These are phyloP conservation scores for Nannochloris sp. DNA, from an alignment of 139 green algal species.

Conservation along the genomic window DNA sequence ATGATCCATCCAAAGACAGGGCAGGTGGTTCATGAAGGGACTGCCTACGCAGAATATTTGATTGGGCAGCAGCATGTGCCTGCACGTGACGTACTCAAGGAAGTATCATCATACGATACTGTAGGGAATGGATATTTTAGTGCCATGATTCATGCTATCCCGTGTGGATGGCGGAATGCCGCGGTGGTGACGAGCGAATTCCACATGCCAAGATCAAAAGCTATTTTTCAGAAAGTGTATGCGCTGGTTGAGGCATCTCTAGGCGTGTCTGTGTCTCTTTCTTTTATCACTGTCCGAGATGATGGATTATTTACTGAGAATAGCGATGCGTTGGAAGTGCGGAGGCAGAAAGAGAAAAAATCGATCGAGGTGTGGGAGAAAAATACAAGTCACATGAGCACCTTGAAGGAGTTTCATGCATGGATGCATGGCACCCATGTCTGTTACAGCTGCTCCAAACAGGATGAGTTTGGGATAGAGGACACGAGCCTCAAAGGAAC, in stretches of 20 bases:
- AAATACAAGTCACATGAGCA: slow-evolving; percentile 11
- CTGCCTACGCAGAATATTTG: slow-evolving; percentile 54
- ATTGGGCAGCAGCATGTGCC: slow-evolving; percentile 32
- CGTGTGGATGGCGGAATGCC: slow-evolving; percentile 49
- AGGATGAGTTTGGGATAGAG: slow-evolving; percentile 29
- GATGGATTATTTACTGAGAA: slow-evolving; percentile 36
- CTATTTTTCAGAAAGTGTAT: slow-evolving; percentile 58
- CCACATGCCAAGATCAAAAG: slow-evolving; percentile 63
- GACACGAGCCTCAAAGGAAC: slow-evolving; percentile 2
- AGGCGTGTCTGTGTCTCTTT: neutral
- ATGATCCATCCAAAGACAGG: slow-evolving; percentile 39
- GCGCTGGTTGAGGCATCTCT: slow-evolving; percentile 19
- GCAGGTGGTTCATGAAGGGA: slow-evolving; percentile 63
- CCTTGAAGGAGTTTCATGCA: slow-evolving; percentile 40
- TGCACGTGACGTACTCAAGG: slow-evolving; percentile 43
- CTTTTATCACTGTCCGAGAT: slow-evolving; percentile 30
- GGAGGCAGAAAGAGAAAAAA: slow-evolving; percentile 38
- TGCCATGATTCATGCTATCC: slow-evolving; percentile 66
- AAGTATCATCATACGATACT: slow-evolving; percentile 70
- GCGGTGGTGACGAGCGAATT: slow-evolving; percentile 61
- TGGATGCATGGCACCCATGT: slow-evolving; percentile 65
- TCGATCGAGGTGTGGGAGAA: slow-evolving; percentile 35
- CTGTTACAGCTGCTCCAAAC: slow-evolving; percentile 61
- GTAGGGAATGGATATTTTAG: slow-evolving; percentile 79
- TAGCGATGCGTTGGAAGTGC: slow-evolving; percentile 31